Conservation (phyloP, 805 yeast genomes). For the Candida maesae region DNA sequence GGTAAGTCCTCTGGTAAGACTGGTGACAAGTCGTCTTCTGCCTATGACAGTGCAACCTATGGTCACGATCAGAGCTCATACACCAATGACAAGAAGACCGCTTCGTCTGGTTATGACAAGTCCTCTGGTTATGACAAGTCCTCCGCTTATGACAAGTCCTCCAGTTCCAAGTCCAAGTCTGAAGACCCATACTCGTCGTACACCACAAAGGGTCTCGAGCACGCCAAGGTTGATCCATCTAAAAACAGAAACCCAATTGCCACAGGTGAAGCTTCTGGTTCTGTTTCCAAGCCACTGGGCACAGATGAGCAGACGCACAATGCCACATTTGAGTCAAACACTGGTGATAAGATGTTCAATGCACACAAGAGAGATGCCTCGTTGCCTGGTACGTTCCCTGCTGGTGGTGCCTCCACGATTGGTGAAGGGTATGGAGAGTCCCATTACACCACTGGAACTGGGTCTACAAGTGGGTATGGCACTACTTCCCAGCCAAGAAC, state of each 20-base stretch:
- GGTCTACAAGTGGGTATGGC: conserved; percentile 2
- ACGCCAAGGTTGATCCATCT: conserved; percentile 8
- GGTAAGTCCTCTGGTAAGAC: background rate
- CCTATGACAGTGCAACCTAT: background rate
- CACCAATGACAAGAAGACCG: background rate
- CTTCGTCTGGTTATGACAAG: background rate
- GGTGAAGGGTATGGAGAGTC: background rate
- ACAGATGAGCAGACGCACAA: background rate
- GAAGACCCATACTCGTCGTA: background rate
- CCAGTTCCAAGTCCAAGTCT: background rate
- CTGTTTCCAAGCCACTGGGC: conserved; percentile 1
- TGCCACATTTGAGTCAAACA: conserved; percentile 1
- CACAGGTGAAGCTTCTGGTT: conserved; percentile 5
- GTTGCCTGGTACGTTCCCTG: conserved; percentile 15
- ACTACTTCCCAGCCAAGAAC: conserved; percentile 1
- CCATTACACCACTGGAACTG: background rate
- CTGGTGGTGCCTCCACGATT: background rate
- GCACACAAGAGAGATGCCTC: conserved; percentile 1
- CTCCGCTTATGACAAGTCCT: background rate
- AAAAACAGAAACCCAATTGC: conserved; percentile 19
- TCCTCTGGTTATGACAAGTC: conserved; percentile 2
- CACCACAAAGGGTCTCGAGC: background rate
- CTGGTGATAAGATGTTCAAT: conserved; percentile 5
- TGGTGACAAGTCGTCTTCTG: background rate
- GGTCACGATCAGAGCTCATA: background rate